Percentiles rank a stretch among this genome's conserved stretches.
These are phyloP conservation scores for Micromonas pusilla DNA, from an alignment of 139 green algal genomes.

Conservation along the genomic window DNA sequence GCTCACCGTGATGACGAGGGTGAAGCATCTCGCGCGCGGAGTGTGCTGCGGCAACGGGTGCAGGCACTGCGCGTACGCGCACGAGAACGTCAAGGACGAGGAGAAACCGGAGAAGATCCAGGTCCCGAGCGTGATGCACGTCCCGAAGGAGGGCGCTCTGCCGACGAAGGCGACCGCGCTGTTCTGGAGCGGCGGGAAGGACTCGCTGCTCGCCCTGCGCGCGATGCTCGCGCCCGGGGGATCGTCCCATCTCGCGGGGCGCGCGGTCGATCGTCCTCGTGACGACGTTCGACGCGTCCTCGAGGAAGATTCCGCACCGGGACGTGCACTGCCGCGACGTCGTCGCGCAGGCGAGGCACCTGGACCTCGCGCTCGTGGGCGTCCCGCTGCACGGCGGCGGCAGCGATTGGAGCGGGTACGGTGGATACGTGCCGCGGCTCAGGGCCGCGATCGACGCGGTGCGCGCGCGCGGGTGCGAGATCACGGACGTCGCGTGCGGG, in stretches of 20 bases:
- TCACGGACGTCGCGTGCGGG: not conserved
- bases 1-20: not conserved
- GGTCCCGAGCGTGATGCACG: not conserved
- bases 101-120: not conserved
- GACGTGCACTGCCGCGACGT: not conserved
- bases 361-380: not conserved
- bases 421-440: not conserved
- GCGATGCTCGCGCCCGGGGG: not conserved
- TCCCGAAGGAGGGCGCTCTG: not conserved
- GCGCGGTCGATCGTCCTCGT: not conserved
- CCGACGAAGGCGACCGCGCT: not conserved
- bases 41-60: slow-evolving; percentile 13
- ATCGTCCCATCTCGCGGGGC: too few species aligned
- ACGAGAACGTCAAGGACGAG: slow-evolving; percentile 18
- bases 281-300: slow-evolving; percentile 3
- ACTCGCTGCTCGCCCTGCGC: slow-evolving; percentile 16
- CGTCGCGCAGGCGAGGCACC: not conserved
- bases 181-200: slow-evolving; percentile 13
- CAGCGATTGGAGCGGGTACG: too few species aligned
- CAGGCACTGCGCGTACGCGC: slow-evolving; percentile 4
- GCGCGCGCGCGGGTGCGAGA: not conserved
- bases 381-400: not conserved
- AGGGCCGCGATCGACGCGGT: not conserved
- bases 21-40: not conserved
- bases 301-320: not conserved